These are phyloP conservation scores for Termitomyces sp. DNA, from an alignment of 768 basidiomycete genomes.

Conservation along the genomic window DNA sequence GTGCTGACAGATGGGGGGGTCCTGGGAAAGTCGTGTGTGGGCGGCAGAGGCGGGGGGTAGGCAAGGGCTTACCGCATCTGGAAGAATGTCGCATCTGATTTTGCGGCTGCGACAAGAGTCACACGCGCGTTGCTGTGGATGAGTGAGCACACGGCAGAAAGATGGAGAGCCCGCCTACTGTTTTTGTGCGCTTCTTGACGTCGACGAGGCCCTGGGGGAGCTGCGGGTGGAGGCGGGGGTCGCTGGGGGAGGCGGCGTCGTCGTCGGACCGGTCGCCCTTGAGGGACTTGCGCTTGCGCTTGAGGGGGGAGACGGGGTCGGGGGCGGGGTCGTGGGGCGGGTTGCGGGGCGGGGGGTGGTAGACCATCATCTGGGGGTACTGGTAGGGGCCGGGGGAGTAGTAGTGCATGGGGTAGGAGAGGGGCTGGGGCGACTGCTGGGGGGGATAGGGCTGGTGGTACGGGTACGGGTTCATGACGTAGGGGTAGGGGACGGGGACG, in stretches of 20 bases:
- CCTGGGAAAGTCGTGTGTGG: too few relatives aligned
- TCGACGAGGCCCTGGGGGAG: too few relatives aligned
- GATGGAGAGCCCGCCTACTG: too few relatives aligned
- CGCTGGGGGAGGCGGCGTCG: conserved; percentile 46
- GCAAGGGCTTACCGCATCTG: too few relatives aligned
- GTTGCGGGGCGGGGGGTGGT: conserved; percentile 36
- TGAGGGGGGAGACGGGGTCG: conserved; percentile 30
- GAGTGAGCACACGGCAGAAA: too few relatives aligned
- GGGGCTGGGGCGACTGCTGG: conserved; percentile 27
- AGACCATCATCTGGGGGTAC: conserved; percentile 72
- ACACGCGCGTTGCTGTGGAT: conserved; percentile 80
- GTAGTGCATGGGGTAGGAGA: conserved; percentile 45
- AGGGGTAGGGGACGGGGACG: conserved; percentile 17
- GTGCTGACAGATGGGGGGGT: conserved; percentile 84
- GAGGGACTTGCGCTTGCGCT: conserved; percentile 58
- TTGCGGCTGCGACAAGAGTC: conserved; percentile 89
- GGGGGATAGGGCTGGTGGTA: conserved; percentile 24
- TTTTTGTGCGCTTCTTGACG: conserved; percentile 86
- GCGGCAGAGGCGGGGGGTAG: too few relatives aligned
- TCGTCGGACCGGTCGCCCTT: conserved; percentile 50
- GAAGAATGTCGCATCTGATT: conserved; percentile 89
- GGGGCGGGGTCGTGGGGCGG: conserved; percentile 30
- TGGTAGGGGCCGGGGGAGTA: conserved; percentile 53
- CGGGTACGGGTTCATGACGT: conserved; percentile 68
- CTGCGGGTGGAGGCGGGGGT: conserved; percentile 17